Evolutionary conservation across 495 filamentous ascomycete species (phyloP).

Genomic region (Trichoderma gamsii): DNA sequence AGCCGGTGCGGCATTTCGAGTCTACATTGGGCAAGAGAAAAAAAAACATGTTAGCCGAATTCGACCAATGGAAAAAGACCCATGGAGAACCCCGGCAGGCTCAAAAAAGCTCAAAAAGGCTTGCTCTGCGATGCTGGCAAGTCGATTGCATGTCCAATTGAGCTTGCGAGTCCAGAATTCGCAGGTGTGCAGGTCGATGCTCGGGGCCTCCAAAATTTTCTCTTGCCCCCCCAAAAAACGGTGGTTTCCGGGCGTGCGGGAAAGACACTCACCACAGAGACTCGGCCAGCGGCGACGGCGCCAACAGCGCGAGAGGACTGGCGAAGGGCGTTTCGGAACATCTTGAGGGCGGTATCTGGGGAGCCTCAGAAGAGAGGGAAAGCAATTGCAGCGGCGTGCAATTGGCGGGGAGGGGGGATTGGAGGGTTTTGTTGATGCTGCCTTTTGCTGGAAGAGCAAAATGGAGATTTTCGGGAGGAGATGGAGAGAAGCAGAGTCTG

Average conservation of each 20-base stretch:
- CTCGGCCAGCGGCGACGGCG: conserved; percentile 80
- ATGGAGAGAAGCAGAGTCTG: conserved; percentile 17
- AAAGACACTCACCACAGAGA: conserved; percentile 79
- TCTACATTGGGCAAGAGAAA: conserved; percentile 46
- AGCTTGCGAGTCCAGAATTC: conserved; percentile 26
- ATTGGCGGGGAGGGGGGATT: conserved; percentile 46
- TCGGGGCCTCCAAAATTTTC: conserved; percentile 22
- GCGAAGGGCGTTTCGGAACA: conserved; percentile 98
- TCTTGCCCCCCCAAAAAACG: background rate
- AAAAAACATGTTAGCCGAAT: conserved; percentile 47
- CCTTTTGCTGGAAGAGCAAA: conserved; percentile 16
- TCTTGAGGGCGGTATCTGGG: conserved; percentile 43
- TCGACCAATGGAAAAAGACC: conserved; percentile 26
- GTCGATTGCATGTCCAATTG: conserved; percentile 40
- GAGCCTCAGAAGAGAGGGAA: conserved; percentile 31
- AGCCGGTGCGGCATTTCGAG: conserved; percentile 78
- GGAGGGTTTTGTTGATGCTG: conserved; percentile 19
- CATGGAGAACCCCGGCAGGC: conserved; percentile 9
- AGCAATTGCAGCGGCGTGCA: conserved; percentile 47
- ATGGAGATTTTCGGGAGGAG: conserved; percentile 19
- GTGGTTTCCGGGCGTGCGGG: conserved; percentile 20
- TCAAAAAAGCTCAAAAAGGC: conserved; percentile 30
- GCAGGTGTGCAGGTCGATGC: conserved; percentile 25
- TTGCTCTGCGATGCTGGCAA: conserved; percentile 23
- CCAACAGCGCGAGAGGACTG: conserved; percentile 90